Percentiles rank a stretch among this genome's conserved stretches.
These are phyloP conservation scores for Termitomyces heimii DNA, from an alignment of 768 basidiomycete genomes.

Conservation along the genomic window DNA sequence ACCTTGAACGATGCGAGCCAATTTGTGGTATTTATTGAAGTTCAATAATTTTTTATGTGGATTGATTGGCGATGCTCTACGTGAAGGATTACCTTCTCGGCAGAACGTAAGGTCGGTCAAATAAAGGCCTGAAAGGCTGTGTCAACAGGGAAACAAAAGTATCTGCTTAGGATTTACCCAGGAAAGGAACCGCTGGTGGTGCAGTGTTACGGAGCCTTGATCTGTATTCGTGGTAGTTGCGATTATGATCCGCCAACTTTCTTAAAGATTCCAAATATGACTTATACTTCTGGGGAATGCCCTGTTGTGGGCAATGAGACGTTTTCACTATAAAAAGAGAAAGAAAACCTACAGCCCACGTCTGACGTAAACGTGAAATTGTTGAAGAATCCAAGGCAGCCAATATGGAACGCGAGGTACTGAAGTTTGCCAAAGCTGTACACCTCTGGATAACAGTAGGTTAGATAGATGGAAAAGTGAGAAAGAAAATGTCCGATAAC, in stretches of 20 bases:
- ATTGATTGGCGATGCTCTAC: conserved; percentile 72
- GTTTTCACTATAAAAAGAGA: neutral
- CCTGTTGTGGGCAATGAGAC: conserved; percentile 34
- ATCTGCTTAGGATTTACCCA: conserved; percentile 48
- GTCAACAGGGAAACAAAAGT: conserved; percentile 7
- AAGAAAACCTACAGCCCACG: conserved; percentile 72
- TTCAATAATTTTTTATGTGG: conserved; percentile 82
- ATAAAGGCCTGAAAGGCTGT: conserved; percentile 55
- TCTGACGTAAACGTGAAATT: conserved; percentile 86
- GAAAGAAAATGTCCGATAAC: conserved; percentile 21
- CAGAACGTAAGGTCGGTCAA: conserved; percentile 94
- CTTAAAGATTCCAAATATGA: conserved; percentile 72
- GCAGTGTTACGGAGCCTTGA: conserved; percentile 79
- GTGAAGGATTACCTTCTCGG: conserved; percentile 87
- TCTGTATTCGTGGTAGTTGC: conserved; percentile 91
- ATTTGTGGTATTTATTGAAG: conserved; percentile 94
- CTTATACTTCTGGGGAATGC: conserved; percentile 81
- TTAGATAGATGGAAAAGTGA: neutral
- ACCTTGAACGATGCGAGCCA: conserved; percentile 83
- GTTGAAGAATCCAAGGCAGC: conserved; percentile 96
- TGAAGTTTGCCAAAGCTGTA: conserved; percentile 79
- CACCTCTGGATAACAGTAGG: conserved; percentile 57
- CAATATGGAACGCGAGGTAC: conserved; percentile 86
- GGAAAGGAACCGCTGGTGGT: conserved; percentile 92
- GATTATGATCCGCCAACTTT: conserved; percentile 84